Evolutionary conservation across 1,284 basidiomycete species (phyloP), one percentile per base, ranked within the genome.

Genomic region (Cryptococcus sp.): DNA sequence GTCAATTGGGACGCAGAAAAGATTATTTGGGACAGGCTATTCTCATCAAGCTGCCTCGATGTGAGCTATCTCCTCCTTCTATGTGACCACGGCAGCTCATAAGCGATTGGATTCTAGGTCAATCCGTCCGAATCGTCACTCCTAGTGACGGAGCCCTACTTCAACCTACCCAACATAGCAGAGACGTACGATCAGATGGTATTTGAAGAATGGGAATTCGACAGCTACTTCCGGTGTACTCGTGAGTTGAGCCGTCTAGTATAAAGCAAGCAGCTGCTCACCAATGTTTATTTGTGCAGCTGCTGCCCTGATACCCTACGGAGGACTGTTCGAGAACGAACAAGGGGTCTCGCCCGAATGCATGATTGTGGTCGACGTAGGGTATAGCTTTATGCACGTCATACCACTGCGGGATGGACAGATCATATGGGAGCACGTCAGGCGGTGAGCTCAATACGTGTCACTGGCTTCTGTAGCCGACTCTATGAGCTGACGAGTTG

Each of bases 141-240:
- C 40, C 80, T 97, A 50, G 84, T 97, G 51, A 96, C 94, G 3
- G 94, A 97, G 78, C 91, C 93, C 3, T 92, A 92, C 73, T 90
- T 94, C 82, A 92, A 95, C 75, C 81, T 95, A 11, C 90, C 91
- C 19, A 92, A 91, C 72, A 85, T 95, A 19, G 89, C 93, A 78
- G 88, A 91, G 44, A 85, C 90, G 41, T 93, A 93, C 64, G 94
- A 97, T 75, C 89, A 96, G 78, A 89, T 98, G 72, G 81, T 95
- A 0, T 96, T 96, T 69, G 94, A 98, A 71, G 93, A 96, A 76
- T 98, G 94, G 80, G 93, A 94, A 68, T 96, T 95, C 71, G 81
- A 83, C 46, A 87, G 89, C 47, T 91, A 91, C 74, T 84, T 86
- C 76, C 84, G 93, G 38, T 87, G 85, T 70, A 86, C 90, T 52